Conservation (phyloP, 371 early-diverging fungal genomes). For the Saksenaea vasiformis region DNA sequence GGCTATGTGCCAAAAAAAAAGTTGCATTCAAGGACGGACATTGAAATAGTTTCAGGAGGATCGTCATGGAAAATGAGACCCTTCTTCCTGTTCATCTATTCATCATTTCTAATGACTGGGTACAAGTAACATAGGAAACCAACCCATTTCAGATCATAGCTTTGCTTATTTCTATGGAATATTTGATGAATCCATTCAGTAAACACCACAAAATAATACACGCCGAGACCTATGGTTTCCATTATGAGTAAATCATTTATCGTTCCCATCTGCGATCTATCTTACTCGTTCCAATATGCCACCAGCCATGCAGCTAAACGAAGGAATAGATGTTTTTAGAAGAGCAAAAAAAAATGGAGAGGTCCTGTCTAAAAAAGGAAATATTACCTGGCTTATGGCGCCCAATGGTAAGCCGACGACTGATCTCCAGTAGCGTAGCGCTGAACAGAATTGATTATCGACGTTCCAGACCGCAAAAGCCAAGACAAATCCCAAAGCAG, state of each 20-base stretch:
- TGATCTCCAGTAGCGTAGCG: slow-evolving; percentile 51
- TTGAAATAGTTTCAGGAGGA: neutral
- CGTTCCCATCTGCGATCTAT: neutral
- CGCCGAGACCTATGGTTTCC: slow-evolving; percentile 29
- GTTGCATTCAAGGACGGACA: neutral
- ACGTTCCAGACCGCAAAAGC: slow-evolving; percentile 80
- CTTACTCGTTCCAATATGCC: slow-evolving; percentile 69
- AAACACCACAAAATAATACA: slow-evolving; percentile 42
- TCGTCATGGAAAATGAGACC: neutral
- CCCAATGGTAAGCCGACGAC: slow-evolving; percentile 56
- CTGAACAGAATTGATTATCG: slow-evolving; percentile 71
- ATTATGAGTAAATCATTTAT: neutral
- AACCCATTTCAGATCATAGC: slow-evolving; percentile 30
- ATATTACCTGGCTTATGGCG: slow-evolving; percentile 45
- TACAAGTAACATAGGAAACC: slow-evolving; percentile 41
- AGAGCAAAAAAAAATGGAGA: neutral
- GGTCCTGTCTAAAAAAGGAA: neutral
- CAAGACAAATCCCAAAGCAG: slow-evolving; percentile 48
- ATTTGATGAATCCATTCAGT: slow-evolving; percentile 40
- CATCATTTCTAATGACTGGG: neutral
- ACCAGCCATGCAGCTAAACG: slow-evolving; percentile 86
- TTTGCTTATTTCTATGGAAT: slow-evolving; percentile 10
- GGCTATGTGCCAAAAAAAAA: neutral
- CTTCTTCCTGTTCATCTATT: neutral
- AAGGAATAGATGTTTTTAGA: too few relatives aligned